Percentiles rank a stretch among this genome's conserved stretches.
phyloP scores from a whole-genome alignment of 805 yeast genomes.

The Zygoascus tannicola region DNA sequence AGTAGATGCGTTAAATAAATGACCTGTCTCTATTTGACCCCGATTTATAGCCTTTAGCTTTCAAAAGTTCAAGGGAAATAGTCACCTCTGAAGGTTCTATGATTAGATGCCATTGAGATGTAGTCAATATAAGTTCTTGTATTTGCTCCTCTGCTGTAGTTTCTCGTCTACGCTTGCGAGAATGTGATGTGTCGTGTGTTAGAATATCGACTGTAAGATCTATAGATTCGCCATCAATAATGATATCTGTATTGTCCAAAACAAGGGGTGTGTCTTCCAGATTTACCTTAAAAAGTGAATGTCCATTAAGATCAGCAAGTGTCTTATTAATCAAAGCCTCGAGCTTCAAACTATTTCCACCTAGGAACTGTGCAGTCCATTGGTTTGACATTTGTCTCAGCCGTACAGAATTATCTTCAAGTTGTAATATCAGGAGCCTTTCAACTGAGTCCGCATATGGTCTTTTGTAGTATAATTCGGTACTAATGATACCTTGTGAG shows the following conservation, averaged over 20 bases:
- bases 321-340: background rate
- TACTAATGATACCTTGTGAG: conserved; percentile 8
- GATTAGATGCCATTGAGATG: background rate
- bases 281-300: background rate
- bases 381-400: background rate
- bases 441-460: conserved; percentile 36
- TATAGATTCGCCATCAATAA: background rate
- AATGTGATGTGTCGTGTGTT: too few species aligned
- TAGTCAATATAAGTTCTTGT: background rate
- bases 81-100: background rate
- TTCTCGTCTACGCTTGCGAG: too few species aligned
- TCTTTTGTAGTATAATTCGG: conserved; percentile 33
- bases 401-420: conserved; percentile 5
- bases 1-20: background rate
- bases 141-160: too few species aligned
- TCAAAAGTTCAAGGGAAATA: background rate
- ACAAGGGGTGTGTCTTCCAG: background rate
- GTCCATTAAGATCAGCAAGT: background rate
- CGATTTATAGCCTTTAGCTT: background rate
- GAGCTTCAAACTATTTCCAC: background rate
- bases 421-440: conserved; percentile 37
- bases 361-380: background rate
- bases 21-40: background rate
- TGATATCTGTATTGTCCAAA: background rate
- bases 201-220: too few species aligned